These are phyloP conservation scores for Furcasterigmium furcatum DNA, from an alignment of 2,329 filamentous ascomycete species.

Conservation along the genomic window DNA sequence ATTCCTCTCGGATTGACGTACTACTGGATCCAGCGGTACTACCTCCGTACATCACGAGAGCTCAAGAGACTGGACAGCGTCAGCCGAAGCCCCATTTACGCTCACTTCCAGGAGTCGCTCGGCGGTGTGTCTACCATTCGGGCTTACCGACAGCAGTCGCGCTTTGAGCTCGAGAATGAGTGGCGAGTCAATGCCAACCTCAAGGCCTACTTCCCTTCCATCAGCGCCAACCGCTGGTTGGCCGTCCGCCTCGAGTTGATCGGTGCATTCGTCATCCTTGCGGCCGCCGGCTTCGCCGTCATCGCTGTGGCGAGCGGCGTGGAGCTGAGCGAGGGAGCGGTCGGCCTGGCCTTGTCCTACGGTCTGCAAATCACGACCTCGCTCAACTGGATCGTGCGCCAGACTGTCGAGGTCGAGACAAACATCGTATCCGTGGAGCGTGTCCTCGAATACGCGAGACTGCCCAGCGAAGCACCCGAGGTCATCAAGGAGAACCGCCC, in stretches of 20 bases:
- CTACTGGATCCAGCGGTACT: constrained; percentile 94
- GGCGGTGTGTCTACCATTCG: constrained; percentile 94
- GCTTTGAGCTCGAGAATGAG: constrained; percentile 92
- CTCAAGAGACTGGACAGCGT: constrained; percentile 95
- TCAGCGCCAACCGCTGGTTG: constrained; percentile 92
- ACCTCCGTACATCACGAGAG: constrained; percentile 91
- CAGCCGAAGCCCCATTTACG: constrained; percentile 92
- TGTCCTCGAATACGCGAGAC: constrained; percentile 87
- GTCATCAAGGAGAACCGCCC: constrained; percentile 86
- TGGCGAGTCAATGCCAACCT: constrained; percentile 96
- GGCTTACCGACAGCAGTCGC: constrained; percentile 83
- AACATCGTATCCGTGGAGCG: constrained; percentile 99
- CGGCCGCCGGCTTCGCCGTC: constrained; percentile 78
- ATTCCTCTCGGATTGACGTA: constrained; percentile 79
- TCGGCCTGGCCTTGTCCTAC: constrained; percentile 95
- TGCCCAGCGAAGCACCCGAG: constrained; percentile 92
- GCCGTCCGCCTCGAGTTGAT: constrained; percentile 94
- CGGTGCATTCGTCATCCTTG: constrained; percentile 88
- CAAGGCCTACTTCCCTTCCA: constrained; percentile 90
- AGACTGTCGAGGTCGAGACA: constrained; percentile 99
- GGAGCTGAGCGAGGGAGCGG: constrained; percentile 65
- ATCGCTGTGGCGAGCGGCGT: constrained; percentile 71
- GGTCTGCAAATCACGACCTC: constrained; percentile 95
- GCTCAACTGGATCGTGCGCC: constrained; percentile 97
- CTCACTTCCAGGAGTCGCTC: constrained; percentile 96